Evolutionary conservation across 2,329 filamentous ascomycete species (phyloP), one percentile per base, ranked within the genome.

Genomic region (Drechslerella coelobrocha): DNA sequence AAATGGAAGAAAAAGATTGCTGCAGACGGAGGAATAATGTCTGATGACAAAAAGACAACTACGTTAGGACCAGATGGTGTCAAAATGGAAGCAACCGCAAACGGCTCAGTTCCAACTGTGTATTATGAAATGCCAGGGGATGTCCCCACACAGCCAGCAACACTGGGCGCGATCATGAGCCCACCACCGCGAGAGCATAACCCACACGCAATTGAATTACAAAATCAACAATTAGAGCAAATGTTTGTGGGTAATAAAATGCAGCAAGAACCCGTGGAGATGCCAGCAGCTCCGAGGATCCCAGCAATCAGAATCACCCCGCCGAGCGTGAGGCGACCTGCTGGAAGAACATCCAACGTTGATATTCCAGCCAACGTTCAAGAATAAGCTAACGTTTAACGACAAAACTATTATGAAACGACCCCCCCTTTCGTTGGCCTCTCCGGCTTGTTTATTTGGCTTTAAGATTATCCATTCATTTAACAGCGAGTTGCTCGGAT

Each of bases 1-100:
- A 69, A 69, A 24, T 69, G 65, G 65, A 69, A 62, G 59, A 69
- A 69, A 47, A 69, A 69, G 14, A 69, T 69, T 23, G 57, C 57
- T 1, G 57, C 65, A 0, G 65, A 69, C 17, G 65, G 65, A 19
- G 65, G 65, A 1, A 62, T 69, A 5, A 57, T 69, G 57, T 17
- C 65, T 7, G 65, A 62, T 19, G 65, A 69, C 7, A 69, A 69
- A 39, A 69, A 69, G n/a, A 57, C 23, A 3, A 17, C 59, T 12
- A 1, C 59, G 0, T 21, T 59, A 27, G 65, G 65, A 6, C 57
- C 57, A 2, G 65, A 69, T 34, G 52, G 52, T 2, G 24, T 59
- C 14, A 62, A 62, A n/a, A 62, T 69, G 65, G 65, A 69, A 24
- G 31, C 53, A 12, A 62, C 60, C 6, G 57, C 65, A 3, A 69